Percentiles rank a stretch among this genome's conserved stretches.
Conservation (phyloP, 108 stramenopile genomes). For the Cyclotella kingstonii region DNA sequence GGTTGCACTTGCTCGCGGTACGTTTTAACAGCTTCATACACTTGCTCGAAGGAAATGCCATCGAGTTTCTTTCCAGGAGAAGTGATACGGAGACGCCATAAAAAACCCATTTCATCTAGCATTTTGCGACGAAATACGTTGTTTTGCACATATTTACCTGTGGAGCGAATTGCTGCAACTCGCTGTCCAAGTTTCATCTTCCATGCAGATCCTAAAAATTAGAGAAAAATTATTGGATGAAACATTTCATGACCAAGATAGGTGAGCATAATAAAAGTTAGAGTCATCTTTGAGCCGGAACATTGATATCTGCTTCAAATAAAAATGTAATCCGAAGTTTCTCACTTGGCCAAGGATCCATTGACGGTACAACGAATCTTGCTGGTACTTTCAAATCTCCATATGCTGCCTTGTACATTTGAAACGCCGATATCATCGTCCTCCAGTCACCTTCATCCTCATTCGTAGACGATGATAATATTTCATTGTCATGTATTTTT, state of each 20-base stretch:
- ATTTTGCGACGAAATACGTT: constrained; percentile 58
- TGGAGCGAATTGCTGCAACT: constrained; percentile 75
- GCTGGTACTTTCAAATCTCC: constrained; percentile 85
- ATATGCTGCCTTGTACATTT: constrained; percentile 85
- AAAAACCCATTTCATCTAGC: constrained; percentile 82
- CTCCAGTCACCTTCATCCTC: constrained; percentile 76
- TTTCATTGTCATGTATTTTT: constrained; percentile 2
- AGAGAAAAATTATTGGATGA: background rate
- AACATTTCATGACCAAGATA: background rate
- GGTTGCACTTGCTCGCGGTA: constrained; percentile 69
- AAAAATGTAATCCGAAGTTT: background rate
- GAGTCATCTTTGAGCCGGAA: background rate
- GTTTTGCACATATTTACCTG: constrained; percentile 72
- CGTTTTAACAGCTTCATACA: constrained; percentile 70
- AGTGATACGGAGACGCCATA: constrained; percentile 77
- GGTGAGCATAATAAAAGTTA: background rate
- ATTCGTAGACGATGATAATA: too few relatives aligned
- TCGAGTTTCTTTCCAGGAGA: constrained; percentile 45
- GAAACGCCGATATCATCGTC: constrained; percentile 71
- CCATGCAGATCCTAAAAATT: constrained; percentile 55
- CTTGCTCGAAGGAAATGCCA: constrained; percentile 64
- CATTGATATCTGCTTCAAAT: background rate
- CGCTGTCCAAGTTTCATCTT: constrained; percentile 74
- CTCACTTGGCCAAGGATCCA: constrained; percentile 85
- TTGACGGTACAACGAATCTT: constrained; percentile 78